Conservation (phyloP, 306 rosid genomes). For the Inga leiocalycina region DNA sequence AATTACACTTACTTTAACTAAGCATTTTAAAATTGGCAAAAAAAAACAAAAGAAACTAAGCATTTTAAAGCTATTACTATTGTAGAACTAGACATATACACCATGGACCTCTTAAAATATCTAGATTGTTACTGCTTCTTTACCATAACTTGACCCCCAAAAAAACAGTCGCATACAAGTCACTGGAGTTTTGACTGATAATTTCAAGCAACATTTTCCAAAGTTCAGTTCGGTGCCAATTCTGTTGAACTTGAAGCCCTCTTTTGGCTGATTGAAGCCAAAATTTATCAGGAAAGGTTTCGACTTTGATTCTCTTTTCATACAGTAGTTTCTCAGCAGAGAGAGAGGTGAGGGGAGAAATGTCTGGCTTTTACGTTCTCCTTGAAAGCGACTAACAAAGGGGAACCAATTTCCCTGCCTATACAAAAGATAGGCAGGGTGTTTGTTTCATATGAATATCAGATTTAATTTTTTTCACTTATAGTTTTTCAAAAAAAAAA, state of each 20-base stretch:
- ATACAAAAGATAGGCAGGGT: too few relatives aligned
- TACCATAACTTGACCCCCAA: background rate
- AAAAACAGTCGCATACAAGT: background rate
- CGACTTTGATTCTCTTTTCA: background rate
- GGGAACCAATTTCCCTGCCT: too few relatives aligned
- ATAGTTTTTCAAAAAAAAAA: too few relatives aligned
- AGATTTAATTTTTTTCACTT: too few relatives aligned
- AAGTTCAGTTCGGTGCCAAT: background rate
- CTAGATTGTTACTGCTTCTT: background rate
- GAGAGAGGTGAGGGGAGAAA: background rate
- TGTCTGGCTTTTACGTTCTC: background rate
- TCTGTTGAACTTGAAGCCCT: background rate
- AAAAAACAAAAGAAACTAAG: background rate
- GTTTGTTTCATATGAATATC: too few relatives aligned
- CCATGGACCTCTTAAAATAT: background rate
- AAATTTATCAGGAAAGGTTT: background rate
- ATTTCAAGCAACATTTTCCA: background rate
- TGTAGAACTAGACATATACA: background rate
- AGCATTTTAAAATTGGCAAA: background rate
- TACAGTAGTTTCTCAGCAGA: too few relatives aligned
- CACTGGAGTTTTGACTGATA: background rate
- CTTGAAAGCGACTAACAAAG: too few relatives aligned
- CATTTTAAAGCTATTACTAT: background rate
- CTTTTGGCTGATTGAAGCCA: background rate
- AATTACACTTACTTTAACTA: background rate